Base-by-base conservation (phyloP, 148 eudicot species). In the Spergularia bocconei region DNA sequence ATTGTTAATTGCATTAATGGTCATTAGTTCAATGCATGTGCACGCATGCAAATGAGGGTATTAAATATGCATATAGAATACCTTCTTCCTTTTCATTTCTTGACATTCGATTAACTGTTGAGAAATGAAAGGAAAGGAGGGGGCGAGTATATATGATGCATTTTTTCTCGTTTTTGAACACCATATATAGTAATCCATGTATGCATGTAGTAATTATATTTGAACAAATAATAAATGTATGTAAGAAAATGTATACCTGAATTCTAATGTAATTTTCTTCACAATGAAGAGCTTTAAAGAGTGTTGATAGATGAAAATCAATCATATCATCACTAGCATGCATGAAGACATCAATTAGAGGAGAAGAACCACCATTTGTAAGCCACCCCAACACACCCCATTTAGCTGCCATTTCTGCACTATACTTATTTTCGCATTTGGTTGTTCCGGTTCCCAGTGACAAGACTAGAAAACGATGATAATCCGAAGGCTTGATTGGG, bases 301-400 rank as follows among this genome's bases (percentile, higher is more conserved):
- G 47, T 11, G 74, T 75, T 11, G 68, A 71, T 13, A 82, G 71
- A 55, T 87, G 85, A 67, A 79, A 78, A 53, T 87, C 85, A 16
- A 82, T 84, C 87, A 87, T 82, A 61, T 87, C 90, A 53, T 63
- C 66, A 64, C 87, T 87, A 0, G 87, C 81, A 23, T 77, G 84
- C 25, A 70, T 69, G 41, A 87, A 82, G 2, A 79, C 77, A 36
- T 87, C 90, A 15, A 79, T 71, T 36, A 87, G 58, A 4, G 85
- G 88, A 25, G 79, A 48, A 0, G 85, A 78, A 3, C 80, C 84
- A 36, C 64, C 79, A 25, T 41, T 36, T 1, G 29, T 59, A 10
- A 87, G 61, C 88, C 85, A 87, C 3, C 85, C 85, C 13, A 85
- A 62, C 8, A 77, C 12, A 0, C 87, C 85, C 86, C 87, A 84